phyloP scores from a whole-genome alignment of 306 rosid species.

The Cucumis cinereus region DNA sequence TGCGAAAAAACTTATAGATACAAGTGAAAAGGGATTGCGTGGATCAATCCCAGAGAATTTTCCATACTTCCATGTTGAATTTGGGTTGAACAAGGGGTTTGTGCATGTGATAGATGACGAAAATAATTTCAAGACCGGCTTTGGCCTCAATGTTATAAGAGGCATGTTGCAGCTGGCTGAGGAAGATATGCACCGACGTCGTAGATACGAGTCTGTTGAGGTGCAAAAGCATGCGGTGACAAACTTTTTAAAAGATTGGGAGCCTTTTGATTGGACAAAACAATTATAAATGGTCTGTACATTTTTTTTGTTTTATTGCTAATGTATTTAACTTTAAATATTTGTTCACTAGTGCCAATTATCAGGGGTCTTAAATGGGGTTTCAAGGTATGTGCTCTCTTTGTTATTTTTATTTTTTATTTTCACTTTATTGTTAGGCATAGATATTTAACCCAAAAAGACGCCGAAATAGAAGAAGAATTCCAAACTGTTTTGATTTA shows the following conservation, averaged over 20 bases:
- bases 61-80: constrained; percentile 80
- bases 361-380: neutral
- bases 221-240: constrained; percentile 65
- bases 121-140: constrained; percentile 40
- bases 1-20: constrained; percentile 73
- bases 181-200: constrained; percentile 77
- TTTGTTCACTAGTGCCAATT: neutral
- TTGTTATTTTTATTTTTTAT: neutral
- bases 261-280: constrained; percentile 71
- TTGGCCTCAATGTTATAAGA: constrained; percentile 72
- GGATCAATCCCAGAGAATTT: constrained; percentile 67
- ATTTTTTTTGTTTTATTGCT: neutral
- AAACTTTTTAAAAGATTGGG: constrained; percentile 50
- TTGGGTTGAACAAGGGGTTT: constrained; percentile 65
- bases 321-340: neutral
- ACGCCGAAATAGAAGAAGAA: too few relatives aligned
- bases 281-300: neutral
- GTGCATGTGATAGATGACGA: constrained; percentile 88
- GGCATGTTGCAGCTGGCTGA: constrained; percentile 65
- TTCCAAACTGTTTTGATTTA: too few relatives aligned
- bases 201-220: constrained; percentile 32
- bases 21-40: constrained; percentile 65
- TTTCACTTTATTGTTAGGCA: too few relatives aligned
- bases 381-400: neutral
- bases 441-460: too few relatives aligned